Evolutionary conservation across 2,329 filamentous ascomycete species (phyloP), one percentile per base, ranked within the genome.

Genomic region (Fusarium ambrosium): DNA sequence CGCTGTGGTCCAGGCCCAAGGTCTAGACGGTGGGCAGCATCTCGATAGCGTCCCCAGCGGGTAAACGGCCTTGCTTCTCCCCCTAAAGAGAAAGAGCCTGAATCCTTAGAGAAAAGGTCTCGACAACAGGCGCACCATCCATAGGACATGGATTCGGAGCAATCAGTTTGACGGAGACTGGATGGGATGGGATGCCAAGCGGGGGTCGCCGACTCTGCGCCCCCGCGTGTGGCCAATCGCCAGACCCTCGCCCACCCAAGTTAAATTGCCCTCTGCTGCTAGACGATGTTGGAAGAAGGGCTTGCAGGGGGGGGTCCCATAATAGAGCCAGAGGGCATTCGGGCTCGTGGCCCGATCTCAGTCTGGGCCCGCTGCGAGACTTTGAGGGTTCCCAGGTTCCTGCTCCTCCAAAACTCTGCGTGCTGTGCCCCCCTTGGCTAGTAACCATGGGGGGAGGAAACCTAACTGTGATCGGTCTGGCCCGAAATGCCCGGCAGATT

Each of bases 261-360:
- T 79, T 79, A 79, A 79, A 79, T 79, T 79, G 62, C 75, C 53
- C 51, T 73, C 48, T 53, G 48, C 18, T 32, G 64, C 64, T 64
- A 37, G 62, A 69, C 59, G 62, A 69, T 66, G 45, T 53, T 53
- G 9, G 48, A 32, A 48, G 65, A 66, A 62, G 68, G 68, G 43
- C 53, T 65, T 65, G 56, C 64, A 62, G 32, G 22, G 27, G 22
- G 27, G 34, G 34, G 32, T 58, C 41, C 34, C 22, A 34, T 53
- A 51, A 39, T 48, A 66, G 62, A 58, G 14, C 32, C 39, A 59
- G 53, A 29, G 69, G 24, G 45, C 36, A 64, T 68, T 70, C 66
- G 69, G 66, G 56, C 56, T 62, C 64, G 67, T 74, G 64, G 71
- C 64, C 70, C 72, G 66, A 75, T 68, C 66, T 75, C n/a, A 59